phyloP scores from a whole-genome alignment of 1,284 basidiomycete genomes.

The Cryptococcus floricola region DNA sequence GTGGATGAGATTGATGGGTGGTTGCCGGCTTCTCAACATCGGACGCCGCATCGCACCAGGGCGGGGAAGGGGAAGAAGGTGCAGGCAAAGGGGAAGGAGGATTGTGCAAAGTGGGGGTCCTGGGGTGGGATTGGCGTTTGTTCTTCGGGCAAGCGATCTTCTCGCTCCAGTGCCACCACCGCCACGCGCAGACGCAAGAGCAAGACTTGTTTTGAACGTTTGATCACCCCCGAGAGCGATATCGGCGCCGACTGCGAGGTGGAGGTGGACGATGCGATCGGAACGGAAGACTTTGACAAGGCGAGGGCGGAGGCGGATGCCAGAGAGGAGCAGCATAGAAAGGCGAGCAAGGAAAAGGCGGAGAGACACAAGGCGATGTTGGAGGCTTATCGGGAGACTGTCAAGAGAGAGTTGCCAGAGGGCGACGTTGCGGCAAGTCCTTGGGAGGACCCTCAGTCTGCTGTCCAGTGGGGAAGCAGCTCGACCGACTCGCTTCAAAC shows the following conservation, averaged over 20 bases:
- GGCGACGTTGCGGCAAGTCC: slow-evolving; percentile 10
- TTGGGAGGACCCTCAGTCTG: slow-evolving; percentile 15
- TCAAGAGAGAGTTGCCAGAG: slow-evolving; percentile 6
- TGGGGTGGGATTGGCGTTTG: slow-evolving; percentile 45
- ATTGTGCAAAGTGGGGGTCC: slow-evolving; percentile 14
- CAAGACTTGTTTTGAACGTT: slow-evolving; percentile 1
- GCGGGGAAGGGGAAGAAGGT: slow-evolving; percentile 10
- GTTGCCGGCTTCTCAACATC: slow-evolving; percentile 22
- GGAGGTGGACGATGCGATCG: slow-evolving; percentile 33
- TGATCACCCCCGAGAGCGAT: slow-evolving; percentile 11
- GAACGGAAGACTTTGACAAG: slow-evolving; percentile 37
- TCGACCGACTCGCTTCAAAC: slow-evolving; percentile 24
- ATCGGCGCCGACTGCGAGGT: slow-evolving; percentile 3
- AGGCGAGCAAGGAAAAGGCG: slow-evolving; percentile 27
- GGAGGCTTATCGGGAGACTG: slow-evolving; percentile 32
- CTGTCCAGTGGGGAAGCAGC: slow-evolving; percentile 8
- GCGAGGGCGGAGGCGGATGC: slow-evolving; percentile 38
- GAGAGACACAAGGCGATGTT: slow-evolving; percentile 30
- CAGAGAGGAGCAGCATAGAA: slow-evolving; percentile 31
- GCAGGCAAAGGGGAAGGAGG: slow-evolving; percentile 7
- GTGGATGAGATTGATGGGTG: slow-evolving; percentile 45
- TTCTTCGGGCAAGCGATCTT: slow-evolving; percentile 6
- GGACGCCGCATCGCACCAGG: slow-evolving; percentile 25
- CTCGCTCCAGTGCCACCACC: slow-evolving; percentile 6
- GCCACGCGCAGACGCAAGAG: slow-evolving; percentile 9